A percentile compares a stretch with the other conserved stretches of the same genome.
Conservation (phyloP, 441 rosid species). For the Erysimum pusillum region DNA sequence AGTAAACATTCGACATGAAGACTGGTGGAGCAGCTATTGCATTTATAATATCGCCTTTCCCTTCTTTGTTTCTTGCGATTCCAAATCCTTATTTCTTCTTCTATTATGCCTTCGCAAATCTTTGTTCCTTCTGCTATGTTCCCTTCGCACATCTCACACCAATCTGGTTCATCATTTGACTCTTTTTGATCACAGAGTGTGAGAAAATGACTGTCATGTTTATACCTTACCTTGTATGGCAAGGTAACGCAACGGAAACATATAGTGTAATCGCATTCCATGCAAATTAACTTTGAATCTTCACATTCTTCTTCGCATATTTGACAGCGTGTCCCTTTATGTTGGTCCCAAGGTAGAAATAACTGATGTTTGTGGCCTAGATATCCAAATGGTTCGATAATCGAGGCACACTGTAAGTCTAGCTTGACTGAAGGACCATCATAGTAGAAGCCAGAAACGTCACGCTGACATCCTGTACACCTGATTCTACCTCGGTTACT, state of each 20-base stretch:
- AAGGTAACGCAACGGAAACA: not conserved
- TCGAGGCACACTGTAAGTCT: no score
- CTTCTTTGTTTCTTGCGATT: no score
- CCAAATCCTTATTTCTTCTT: no score
- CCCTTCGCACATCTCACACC: not conserved
- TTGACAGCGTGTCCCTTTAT: not conserved
- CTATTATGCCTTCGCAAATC: no score
- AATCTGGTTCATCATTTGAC: not conserved
- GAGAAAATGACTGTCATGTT: not conserved
- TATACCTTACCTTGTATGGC: not conserved
- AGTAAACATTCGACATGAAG: not conserved
- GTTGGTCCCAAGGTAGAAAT: not conserved
- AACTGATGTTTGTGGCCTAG: not conserved
- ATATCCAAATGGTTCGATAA: no score
- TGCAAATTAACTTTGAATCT: not conserved
- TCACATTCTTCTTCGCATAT: not conserved
- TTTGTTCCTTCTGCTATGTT: no score
- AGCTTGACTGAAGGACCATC: not conserved
- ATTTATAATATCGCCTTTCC: no score
- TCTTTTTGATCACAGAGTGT: not conserved
- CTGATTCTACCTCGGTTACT: no score
- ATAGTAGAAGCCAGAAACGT: not conserved
- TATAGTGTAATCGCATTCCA: not conserved
- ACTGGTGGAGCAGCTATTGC: not conserved
- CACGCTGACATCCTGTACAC: not conserved